Base-by-base conservation (phyloP, 257 asterid species). In the Paulownia fortunei region DNA sequence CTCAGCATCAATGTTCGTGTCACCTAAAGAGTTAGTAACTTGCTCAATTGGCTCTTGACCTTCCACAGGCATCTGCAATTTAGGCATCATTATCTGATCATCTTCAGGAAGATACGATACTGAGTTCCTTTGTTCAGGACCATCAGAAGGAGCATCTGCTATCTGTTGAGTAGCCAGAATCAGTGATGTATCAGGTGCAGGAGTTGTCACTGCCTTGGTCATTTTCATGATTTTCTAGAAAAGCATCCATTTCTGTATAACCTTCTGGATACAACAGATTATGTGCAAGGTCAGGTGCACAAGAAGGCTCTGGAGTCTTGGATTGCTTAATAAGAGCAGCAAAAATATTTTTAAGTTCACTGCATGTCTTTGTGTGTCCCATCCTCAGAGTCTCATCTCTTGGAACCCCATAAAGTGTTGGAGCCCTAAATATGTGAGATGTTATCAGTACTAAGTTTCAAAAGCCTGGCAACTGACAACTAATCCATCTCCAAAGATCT, bases 381-480 rank as follows among this genome's bases (percentile, higher is more conserved):
- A 90, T 90, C 86, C 91, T 88, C 76, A 90, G 83, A 21, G 97
- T 92, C 87, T 90, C 98, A 27, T 96, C 99, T 90, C 97, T 89
- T 71, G 99, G 97, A 63, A 88, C 94, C 70, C 98, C 97, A 63
- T 84, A 89, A 23, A 96, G 98, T 27, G 99, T 96, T 3, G 98
- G 95, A 34, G 87, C 69, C 92, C 98, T 96, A 71, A 54, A 84
- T 71, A 71, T 3, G 58, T 32, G 49, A 56, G 54, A 64, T 23
- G 2, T 9, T 21, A 75, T 74, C 71, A 83, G 67, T 73, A 39
- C 46, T n/a, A 23, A 21, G 56, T 46, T 23, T 13, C 30, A 4
- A 55, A 76, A 44, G 60, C 52, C 58, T 58, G 21, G 24, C 49
- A 41, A 42, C 63, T 49, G 56, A 49, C 42, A 32, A 63, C 76